Evolutionary conservation across 2,329 filamentous ascomycete genomes (phyloP), one percentile per base, ranked within the genome.

Genomic region (Colletotrichum brevisporum): DNA sequence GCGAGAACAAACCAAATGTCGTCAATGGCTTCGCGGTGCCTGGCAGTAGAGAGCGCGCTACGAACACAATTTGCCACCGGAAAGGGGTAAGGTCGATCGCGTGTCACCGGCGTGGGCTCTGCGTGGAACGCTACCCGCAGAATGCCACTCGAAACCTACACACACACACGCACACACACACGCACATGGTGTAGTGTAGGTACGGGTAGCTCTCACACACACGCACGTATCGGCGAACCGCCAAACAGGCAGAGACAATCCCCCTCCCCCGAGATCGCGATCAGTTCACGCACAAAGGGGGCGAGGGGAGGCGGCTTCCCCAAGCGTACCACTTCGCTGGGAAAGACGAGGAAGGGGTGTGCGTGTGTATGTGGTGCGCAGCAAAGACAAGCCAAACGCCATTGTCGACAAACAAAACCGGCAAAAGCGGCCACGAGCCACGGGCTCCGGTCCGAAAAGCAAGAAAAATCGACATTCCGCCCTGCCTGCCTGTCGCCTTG

Each of bases 81-180:
- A 67, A 67, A 15, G 50, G 63, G 63, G 8, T 18, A 62, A 62
- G 51, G 41, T 27, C 26, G n/a, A 43, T 62, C 43, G 57, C 58
- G 47, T 51, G 57, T n/a, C 26, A 5, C 24, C 27, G 26, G 56
- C 56, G 21, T 59, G 56, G 56, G 26, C 45, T 16, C 43, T 21
- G 56, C 45, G 26, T 59, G 43, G 43, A 15, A n/a, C 41, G 26
- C n/a, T 13, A 57, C 54, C 12, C 54, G 21, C 36, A 18, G 4
- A 50, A 50, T 21, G 45, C n/a, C 18, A 18, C 8, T 3, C 31
- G 1, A 24, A 24, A 36, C 31, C 31, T 36, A 36, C 31, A 10
- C 31, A 18, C 45, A 43, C 41, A n/a, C 41, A 15, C 13, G 13
- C 41, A 43, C 41, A 18, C 45, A 43, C 41, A n/a, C 41, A 15